Percentiles rank a stretch among this genome's conserved stretches.
These are phyloP conservation scores for Vigna mungo DNA, from an alignment of 306 rosid species.

Conservation along the genomic window DNA sequence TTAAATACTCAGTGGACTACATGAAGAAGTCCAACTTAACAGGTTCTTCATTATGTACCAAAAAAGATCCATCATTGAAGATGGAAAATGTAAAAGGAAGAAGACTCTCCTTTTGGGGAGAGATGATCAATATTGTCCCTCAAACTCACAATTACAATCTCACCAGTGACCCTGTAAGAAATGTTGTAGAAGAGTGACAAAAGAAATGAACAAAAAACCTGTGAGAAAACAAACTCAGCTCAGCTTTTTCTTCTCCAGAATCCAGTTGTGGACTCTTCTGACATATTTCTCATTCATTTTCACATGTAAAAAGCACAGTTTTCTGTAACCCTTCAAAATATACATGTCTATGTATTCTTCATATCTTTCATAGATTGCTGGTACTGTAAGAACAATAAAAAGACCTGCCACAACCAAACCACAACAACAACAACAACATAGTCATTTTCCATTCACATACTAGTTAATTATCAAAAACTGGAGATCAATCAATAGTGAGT, in stretches of 20 bases:
- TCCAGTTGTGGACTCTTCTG: slow-evolving; percentile 60
- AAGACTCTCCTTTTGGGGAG: not conserved
- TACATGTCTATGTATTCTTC: slow-evolving; percentile 75
- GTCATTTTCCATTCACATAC: not conserved
- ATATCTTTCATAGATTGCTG: slow-evolving; percentile 81
- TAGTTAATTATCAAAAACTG: slow-evolving; percentile 21
- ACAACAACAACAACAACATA: slow-evolving; percentile 30
- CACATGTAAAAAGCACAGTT: slow-evolving; percentile 62
- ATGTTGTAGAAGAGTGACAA: slow-evolving; percentile 11
- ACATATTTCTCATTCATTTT: slow-evolving; percentile 62
- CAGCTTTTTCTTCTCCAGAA: slow-evolving; percentile 76
- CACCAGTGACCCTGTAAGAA: slow-evolving; percentile 43
- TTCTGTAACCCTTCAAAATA: slow-evolving; percentile 61
- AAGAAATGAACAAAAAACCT: slow-evolving; percentile 30
- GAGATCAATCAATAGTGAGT: not conserved
- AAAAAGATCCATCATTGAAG: slow-evolving; percentile 40
- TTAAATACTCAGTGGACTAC: slow-evolving; percentile 13
- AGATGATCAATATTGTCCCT: slow-evolving; percentile 36
- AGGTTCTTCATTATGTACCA: slow-evolving; percentile 43
- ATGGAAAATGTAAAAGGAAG: slow-evolving; percentile 38
- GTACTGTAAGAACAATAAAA: slow-evolving; percentile 72
- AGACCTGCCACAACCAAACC: slow-evolving; percentile 70
- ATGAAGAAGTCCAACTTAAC: slow-evolving; percentile 7
- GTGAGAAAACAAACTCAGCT: slow-evolving; percentile 53
- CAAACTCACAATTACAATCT: slow-evolving; percentile 49